These are phyloP conservation scores for Penicillium pancosmium DNA, from an alignment of 495 filamentous ascomycete species.

Conservation along the genomic window DNA sequence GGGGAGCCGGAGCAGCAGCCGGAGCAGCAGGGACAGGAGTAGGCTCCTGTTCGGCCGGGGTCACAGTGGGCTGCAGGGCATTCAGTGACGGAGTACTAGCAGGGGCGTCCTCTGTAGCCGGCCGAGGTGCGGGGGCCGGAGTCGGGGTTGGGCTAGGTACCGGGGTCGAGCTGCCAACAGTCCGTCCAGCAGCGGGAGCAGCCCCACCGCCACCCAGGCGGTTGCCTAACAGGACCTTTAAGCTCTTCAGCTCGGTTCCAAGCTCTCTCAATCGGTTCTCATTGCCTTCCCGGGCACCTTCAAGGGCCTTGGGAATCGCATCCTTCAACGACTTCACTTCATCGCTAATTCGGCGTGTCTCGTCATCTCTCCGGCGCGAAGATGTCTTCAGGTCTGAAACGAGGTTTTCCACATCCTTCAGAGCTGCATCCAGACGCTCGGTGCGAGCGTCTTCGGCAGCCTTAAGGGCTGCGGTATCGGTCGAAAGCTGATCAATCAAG, in stretches of 20 bases:
- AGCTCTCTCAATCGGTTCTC: slow-evolving; percentile 84
- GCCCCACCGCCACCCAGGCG: slow-evolving; percentile 61
- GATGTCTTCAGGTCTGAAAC: slow-evolving; percentile 78
- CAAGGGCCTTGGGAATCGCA: slow-evolving; percentile 82
- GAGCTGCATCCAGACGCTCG: slow-evolving; percentile 77
- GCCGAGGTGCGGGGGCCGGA: slow-evolving; percentile 13
- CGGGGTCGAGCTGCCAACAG: slow-evolving; percentile 31
- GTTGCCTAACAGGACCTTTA: slow-evolving; percentile 86
- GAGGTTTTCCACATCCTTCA: slow-evolving; percentile 82
- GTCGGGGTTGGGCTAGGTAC: slow-evolving; percentile 19
- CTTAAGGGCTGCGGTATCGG: slow-evolving; percentile 87
- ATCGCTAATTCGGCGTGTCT: slow-evolving; percentile 80
- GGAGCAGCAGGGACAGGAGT: slow-evolving; percentile 39
- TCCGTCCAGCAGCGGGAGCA: slow-evolving; percentile 39
- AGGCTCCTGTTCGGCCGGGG: slow-evolving; percentile 34
- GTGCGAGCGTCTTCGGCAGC: slow-evolving; percentile 81
- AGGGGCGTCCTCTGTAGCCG: neutral
- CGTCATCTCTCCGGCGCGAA: slow-evolving; percentile 78
- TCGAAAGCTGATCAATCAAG: slow-evolving; percentile 85
- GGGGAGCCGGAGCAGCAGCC: slow-evolving; percentile 9
- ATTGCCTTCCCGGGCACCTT: slow-evolving; percentile 80
- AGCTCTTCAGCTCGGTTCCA: slow-evolving; percentile 83
- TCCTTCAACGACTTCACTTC: slow-evolving; percentile 82
- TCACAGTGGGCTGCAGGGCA: slow-evolving; percentile 33
- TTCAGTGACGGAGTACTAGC: slow-evolving; percentile 10